Evolutionary conservation across 2,329 filamentous ascomycete genomes (phyloP), one percentile per base, ranked within the genome.

Genomic region (Elsinoe arachidis): DNA sequence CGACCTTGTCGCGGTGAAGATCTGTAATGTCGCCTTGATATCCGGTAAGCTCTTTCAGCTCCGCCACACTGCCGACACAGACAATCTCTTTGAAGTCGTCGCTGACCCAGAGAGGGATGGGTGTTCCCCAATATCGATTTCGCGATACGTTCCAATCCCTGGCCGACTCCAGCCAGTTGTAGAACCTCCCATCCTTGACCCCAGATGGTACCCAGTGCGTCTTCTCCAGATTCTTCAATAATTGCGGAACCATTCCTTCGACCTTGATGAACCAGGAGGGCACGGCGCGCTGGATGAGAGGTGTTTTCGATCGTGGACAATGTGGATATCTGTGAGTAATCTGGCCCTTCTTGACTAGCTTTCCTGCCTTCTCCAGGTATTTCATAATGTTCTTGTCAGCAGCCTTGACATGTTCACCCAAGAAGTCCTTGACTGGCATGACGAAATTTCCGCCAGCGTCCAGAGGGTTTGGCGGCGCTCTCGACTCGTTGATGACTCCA

Each of bases 251-350:
- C 64, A 90, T 87, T 59, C 87, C 82, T 15, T 86, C 82, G 47
- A 96, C 89, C 70, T 88, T 89, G 66, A 97, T 87, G 70, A 96
- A 96, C 92, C 92, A 97, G 0, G 90, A 90, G 7, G 91, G 88
- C 15, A 96, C 90, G 23, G 92, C 90, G 62, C 88, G 84, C 73
- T 95, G 93, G 65, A 97, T 96, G 61, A 97, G 79, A 30, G 90
- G 92, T 0, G 89, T 96, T 69, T 96, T 92, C n/a, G 90, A 96
- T 60, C 92, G 84, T 75, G 88, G 90, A 72, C 92, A 96, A 81
- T 92, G 92, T 17, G 90, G 90, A 71, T 96, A 95, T 65, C 88
- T 92, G 76, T 97, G 92, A 68, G 81, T 89, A 61, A 96, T 81
- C 72, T 95, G 89, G 51, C 88, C 89, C 63, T 96, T 90, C 30